Percentiles rank a stretch among this genome's conserved stretches.
phyloP scores from a whole-genome alignment of 179 eudicot species.

The Amaranthus tricolor region DNA sequence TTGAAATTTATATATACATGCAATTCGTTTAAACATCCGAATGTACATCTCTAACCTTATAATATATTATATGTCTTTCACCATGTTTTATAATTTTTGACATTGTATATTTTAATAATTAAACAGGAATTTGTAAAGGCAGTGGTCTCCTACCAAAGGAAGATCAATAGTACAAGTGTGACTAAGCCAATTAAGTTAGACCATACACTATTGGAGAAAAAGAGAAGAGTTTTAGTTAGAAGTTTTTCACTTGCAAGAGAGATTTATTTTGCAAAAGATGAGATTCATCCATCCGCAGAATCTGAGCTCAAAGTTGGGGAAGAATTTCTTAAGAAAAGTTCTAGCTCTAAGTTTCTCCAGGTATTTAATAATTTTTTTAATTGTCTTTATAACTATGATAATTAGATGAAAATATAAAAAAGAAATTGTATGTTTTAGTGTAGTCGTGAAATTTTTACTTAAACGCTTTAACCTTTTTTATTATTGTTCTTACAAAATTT shows the following conservation, averaged over 20 bases:
- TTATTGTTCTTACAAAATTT: too few species aligned
- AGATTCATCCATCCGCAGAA: slow-evolving; percentile 26
- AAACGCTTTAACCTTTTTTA: too few species aligned
- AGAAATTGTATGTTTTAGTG: too few species aligned
- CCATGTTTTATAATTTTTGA: too few species aligned
- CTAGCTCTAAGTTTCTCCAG: background rate
- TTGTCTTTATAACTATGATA: too few species aligned
- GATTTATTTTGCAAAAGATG: slow-evolving; percentile 36
- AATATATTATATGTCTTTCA: too few species aligned
- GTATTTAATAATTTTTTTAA: background rate
- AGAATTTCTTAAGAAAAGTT: slow-evolving; percentile 40
- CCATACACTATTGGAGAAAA: slow-evolving; percentile 53
- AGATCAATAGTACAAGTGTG: slow-evolving; percentile 37
- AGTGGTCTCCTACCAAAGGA: slow-evolving; percentile 64
- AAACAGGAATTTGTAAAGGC: slow-evolving; percentile 79
- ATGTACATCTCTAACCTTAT: too few species aligned
- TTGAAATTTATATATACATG: too few species aligned
- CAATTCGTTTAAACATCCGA: too few species aligned
- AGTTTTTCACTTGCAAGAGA: slow-evolving; percentile 77
- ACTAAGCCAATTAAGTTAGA: slow-evolving; percentile 44
- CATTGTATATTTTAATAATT: background rate
- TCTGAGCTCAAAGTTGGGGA: slow-evolving; percentile 58
- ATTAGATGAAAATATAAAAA: too few species aligned
- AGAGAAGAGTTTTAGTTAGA: slow-evolving; percentile 47
- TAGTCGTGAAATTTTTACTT: too few species aligned